Base-by-base conservation (phyloP, 192 early-diverging fungal genomes). In the Paraglomus occultum region DNA sequence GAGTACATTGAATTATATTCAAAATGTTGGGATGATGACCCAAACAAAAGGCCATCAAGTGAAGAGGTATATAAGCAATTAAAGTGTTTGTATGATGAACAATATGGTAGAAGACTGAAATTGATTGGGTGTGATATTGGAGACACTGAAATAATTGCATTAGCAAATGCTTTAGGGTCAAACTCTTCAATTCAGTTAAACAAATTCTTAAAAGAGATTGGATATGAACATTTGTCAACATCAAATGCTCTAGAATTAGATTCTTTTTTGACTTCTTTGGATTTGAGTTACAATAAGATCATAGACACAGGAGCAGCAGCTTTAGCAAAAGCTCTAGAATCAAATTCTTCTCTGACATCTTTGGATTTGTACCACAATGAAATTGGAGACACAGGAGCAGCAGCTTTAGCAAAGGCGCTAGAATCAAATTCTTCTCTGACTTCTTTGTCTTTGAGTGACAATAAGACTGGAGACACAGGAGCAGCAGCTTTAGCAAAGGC, bases 271-370 rank as follows among this genome's bases (percentile, higher is more conserved):
- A 61, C 22, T 8, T 7, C 18, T 7, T 31, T 61, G 6, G 2
- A 23, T 44, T 20, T 61, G 59, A 8, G 6, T 2, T 8, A 7
- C 11, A 61, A 20, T 10, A n/a, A 31, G 0, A 61, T 61, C 22
- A 23, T 1, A 8, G 59, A 61, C n/a, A 38, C 5, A 5, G 59
- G 59, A 23, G 59, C 59, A 44, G 6, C 17, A n/a, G 59, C 15
- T 6, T 23, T 61, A 0, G n/a, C 22, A 44, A 44, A 61, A 23
- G 59, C 59, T 44, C 59, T 61, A 39, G n/a, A 6, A 44, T 44
- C n/a, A 39, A 61, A 61, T n/a, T 23, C 59, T 39, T 44, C 59
- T 61, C 31, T 61, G 31, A 61, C 22, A n/a, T 44, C n/a, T 61
- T 23, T 61, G 59, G 59, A 61, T n/a, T 38, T 61, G 20, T 4